Conservation (phyloP, 2,329 filamentous ascomycete species). For the Talaromyces sp. region DNA sequence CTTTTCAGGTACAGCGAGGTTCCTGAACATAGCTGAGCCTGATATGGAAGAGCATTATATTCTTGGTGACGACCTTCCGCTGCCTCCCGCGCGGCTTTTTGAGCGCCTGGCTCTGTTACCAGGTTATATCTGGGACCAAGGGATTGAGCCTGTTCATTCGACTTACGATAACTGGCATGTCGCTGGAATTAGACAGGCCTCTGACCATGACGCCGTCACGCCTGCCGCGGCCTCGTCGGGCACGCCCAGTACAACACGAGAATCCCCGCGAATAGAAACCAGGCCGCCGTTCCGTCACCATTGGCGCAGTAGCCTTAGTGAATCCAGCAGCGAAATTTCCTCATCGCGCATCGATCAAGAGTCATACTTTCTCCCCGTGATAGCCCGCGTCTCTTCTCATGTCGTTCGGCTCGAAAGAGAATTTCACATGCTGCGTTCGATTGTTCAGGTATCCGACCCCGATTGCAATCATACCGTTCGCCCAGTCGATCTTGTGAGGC, state of each 20-base stretch:
- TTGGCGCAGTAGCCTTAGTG: conserved; percentile 52
- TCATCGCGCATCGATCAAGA: conserved; percentile 40
- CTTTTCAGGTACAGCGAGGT: background rate
- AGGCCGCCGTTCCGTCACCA: conserved; percentile 44
- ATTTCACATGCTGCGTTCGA: conserved; percentile 74
- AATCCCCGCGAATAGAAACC: conserved; percentile 42
- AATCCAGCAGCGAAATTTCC: conserved; percentile 44
- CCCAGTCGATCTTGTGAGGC: conserved; percentile 73
- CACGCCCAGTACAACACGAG: conserved; percentile 42
- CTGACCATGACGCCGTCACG: conserved; percentile 47
- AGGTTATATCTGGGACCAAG: conserved; percentile 74
- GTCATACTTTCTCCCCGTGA: conserved; percentile 57
- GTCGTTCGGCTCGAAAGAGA: conserved; percentile 79
- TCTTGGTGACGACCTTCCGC: conserved; percentile 46
- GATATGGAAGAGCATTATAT: conserved; percentile 31
- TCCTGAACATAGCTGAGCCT: conserved; percentile 3
- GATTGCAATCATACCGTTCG: conserved; percentile 72
- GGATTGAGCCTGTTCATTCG: conserved; percentile 46
- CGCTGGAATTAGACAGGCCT: conserved; percentile 57
- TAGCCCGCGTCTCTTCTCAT: conserved; percentile 81
- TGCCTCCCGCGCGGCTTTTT: conserved; percentile 65
- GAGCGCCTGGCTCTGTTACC: conserved; percentile 70
- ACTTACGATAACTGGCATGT: conserved; percentile 90
- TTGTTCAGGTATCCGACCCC: conserved; percentile 69
- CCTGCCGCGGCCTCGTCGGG: conserved; percentile 46